Percentiles rank a stretch among this genome's conserved stretches.
Evolutionary conservation across 495 filamentous ascomycete species (phyloP).

Genomic region (Neurospora discreta): DNA sequence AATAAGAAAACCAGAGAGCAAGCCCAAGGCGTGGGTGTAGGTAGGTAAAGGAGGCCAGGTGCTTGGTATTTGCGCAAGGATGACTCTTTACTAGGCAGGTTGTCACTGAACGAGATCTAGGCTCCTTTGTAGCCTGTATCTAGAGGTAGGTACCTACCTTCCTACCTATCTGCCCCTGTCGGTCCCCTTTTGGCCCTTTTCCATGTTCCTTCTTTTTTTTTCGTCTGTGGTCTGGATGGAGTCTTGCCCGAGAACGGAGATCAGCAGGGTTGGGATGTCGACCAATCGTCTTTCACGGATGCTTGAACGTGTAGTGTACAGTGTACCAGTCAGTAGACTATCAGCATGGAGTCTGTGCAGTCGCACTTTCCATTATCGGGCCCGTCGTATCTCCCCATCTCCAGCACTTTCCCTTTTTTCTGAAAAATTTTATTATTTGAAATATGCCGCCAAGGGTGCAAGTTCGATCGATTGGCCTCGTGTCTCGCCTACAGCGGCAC

Average conservation of each 20-base stretch:
- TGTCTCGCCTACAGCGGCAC: background rate
- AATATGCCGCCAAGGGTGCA: background rate
- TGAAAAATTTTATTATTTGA: background rate
- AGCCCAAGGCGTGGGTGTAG: background rate
- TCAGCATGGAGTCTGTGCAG: background rate
- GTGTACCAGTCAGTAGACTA: background rate
- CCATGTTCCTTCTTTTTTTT: slow-evolving; percentile 1
- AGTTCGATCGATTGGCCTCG: background rate
- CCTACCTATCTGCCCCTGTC: background rate
- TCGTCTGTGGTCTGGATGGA: slow-evolving; percentile 1
- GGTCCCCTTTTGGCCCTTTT: background rate
- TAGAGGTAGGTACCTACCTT: too few species aligned
- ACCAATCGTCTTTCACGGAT: slow-evolving; percentile 28
- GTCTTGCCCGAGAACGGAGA: slow-evolving; percentile 26
- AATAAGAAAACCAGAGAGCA: background rate
- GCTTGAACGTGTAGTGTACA: slow-evolving; percentile 3
- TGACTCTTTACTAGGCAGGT: background rate
- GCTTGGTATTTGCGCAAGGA: background rate
- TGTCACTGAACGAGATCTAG: background rate
- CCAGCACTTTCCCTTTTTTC: background rate
- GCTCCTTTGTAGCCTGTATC: background rate
- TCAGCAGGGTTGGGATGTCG: slow-evolving; percentile 7
- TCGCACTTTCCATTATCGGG: background rate
- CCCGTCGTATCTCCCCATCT: background rate
- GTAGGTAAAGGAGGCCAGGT: background rate